These are phyloP conservation scores for Penium margaritaceum DNA, from an alignment of 139 green algal species.

Conservation along the genomic window DNA sequence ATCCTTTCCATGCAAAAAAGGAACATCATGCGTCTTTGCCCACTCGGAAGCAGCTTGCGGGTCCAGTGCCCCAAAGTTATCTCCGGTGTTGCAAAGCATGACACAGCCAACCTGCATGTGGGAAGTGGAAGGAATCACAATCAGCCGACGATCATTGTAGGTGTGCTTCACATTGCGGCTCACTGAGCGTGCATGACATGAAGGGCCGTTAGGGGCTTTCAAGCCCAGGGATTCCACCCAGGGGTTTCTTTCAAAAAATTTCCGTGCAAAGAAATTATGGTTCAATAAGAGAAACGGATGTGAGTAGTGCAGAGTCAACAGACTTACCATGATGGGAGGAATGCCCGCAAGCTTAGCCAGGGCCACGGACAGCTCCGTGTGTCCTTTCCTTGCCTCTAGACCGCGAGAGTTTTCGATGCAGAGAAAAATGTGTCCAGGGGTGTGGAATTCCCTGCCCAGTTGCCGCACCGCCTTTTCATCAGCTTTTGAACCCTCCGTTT, in stretches of 20 bases:
- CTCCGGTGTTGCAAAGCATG: constrained; percentile 38
- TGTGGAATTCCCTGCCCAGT: constrained; percentile 45
- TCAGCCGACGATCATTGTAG: too few relatives aligned
- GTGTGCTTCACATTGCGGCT: too few relatives aligned
- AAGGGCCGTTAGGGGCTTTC: too few relatives aligned
- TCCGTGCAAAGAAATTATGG: not conserved
- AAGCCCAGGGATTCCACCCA: too few relatives aligned
- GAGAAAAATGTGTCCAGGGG: constrained; percentile 45
- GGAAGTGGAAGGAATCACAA: not conserved
- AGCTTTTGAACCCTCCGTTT: not conserved
- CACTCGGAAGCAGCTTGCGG: not conserved
- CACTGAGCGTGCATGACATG: too few relatives aligned
- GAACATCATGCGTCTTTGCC: constrained; percentile 8
- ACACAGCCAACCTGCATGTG: constrained; percentile 39
- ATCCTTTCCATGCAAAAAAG: constrained; percentile 31
- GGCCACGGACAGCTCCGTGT: constrained; percentile 44
- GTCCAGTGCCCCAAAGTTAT: constrained; percentile 28
- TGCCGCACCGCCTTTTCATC: not conserved
- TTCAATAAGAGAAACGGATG: not conserved
- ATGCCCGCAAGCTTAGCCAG: constrained; percentile 33
- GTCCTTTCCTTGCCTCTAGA: constrained; percentile 13
- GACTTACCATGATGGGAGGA: constrained; percentile 42
- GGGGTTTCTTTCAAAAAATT: too few relatives aligned
- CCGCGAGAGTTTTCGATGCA: constrained; percentile 28
- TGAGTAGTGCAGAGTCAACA: not conserved